Conservation (phyloP, 495 filamentous ascomycete species). For the Penicillium soppii region DNA sequence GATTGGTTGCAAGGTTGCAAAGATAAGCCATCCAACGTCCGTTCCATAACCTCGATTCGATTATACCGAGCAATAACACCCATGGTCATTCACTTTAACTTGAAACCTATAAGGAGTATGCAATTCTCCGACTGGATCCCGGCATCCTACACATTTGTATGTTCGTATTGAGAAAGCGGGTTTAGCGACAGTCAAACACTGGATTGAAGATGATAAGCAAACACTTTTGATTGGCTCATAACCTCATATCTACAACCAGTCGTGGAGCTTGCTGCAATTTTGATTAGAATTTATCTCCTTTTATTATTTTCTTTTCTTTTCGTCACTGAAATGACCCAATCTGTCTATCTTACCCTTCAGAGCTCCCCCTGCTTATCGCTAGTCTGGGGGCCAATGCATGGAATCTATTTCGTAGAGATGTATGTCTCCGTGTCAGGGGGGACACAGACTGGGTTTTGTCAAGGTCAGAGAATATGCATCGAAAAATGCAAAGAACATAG, state of each 20-base stretch:
- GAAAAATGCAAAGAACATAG: background rate
- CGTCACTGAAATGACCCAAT: slow-evolving; percentile 9
- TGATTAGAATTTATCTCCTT: background rate
- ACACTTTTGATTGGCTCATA: slow-evolving; percentile 21
- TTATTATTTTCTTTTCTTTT: slow-evolving; percentile 1
- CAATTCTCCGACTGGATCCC: no score
- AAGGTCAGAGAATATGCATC: no score
- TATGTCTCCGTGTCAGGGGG: background rate
- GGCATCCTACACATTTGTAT: no score
- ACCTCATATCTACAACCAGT: slow-evolving; percentile 35
- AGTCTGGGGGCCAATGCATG: background rate
- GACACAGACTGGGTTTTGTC: no score
- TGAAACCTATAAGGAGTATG: no score
- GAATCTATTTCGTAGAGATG: background rate
- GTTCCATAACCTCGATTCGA: no score
- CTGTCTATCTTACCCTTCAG: slow-evolving; percentile 1
- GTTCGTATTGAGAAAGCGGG: no score
- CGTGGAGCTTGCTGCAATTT: slow-evolving; percentile 1
- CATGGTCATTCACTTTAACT: no score
- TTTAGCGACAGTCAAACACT: no score
- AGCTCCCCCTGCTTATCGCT: slow-evolving; percentile 1
- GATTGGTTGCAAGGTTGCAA: no score
- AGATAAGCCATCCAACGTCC: no score
- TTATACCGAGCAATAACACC: no score
- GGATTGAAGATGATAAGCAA: slow-evolving; percentile 23